Percentiles rank a stretch among this genome's conserved stretches.
These are phyloP conservation scores for Chrysopogon serrulatus DNA, from an alignment of 176 grass and related monocot genomes.

Conservation along the genomic window DNA sequence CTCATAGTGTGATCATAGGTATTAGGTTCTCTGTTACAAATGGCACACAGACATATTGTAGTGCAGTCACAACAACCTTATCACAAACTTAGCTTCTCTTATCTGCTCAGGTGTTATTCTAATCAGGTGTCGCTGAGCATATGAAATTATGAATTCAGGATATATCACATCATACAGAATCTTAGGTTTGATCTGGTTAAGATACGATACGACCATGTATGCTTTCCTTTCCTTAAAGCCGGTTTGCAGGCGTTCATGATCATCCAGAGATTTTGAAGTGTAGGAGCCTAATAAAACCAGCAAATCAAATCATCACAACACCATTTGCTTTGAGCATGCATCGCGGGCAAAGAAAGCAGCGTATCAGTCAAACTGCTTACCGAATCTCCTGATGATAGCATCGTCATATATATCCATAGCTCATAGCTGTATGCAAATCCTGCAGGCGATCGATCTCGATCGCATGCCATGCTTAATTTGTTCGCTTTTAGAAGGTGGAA, in stretches of 20 bases:
- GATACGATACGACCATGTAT: background rate
- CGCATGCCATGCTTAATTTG: conserved; percentile 1
- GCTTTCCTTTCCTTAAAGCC: conserved; percentile 9
- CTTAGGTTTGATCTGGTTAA: conserved; percentile 23
- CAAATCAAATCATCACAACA: background rate
- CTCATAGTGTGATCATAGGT: background rate
- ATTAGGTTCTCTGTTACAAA: conserved; percentile 13
- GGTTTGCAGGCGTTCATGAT: background rate
- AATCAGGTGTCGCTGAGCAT: conserved; percentile 12
- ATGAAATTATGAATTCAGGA: background rate
- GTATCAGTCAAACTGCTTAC: conserved; percentile 1
- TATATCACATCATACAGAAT: conserved; percentile 15
- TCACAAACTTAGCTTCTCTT: conserved; percentile 14
- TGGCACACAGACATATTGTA: background rate
- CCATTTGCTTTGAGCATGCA: background rate
- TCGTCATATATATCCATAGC: background rate
- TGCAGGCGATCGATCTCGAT: conserved; percentile 35
- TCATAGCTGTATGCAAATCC: conserved; percentile 22
- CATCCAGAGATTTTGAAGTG: background rate
- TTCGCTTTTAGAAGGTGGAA: conserved; percentile 28
- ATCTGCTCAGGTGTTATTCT: conserved; percentile 25
- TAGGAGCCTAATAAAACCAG: conserved; percentile 2
- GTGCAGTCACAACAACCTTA: conserved; percentile 11
- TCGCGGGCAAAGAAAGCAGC: background rate
- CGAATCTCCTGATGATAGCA: background rate